Base-by-base conservation (phyloP, 2,329 filamentous ascomycete genomes). In the Sporothrix euskadiensis region DNA sequence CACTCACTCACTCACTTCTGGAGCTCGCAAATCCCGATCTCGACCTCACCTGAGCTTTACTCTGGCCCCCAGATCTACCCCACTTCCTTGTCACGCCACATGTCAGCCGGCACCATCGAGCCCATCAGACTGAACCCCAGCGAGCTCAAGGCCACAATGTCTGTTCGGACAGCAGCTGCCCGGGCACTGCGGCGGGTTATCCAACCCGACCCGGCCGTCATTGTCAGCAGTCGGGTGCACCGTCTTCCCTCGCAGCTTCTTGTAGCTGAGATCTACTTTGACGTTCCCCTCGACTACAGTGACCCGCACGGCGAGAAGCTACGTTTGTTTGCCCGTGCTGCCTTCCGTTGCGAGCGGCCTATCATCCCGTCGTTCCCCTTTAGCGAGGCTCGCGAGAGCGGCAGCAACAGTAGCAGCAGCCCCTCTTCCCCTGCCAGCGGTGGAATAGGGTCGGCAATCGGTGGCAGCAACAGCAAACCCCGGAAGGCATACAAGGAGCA, bases 181-280 rank as follows among this genome's bases (percentile, higher is more conserved):
- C 66, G n/a, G 7, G 19, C 32, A 47, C 66, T 54, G 22, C 68
- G 68, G 52, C 68, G 63, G 14, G n/a, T 8, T 22, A 52, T 57
- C 49, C 61, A 41, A 57, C 72, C 74, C 3, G 54, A 47, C 4
- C 73, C 70, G 56, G 75, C 75, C 5, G 32, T 9, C 39, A 56
- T 75, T 3, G 70, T 74, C 10, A 74, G 73, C 69, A 59, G 66
- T 56, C 41, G 12, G 2, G n/a, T 72, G 16, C 75, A 77, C 57
- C 56, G 44, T 3, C 44, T 77, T 22, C 76, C 76, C 0, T 73
- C 63, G 93, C 93, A 90, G 79, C 85, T 97, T 63, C 85, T 88
- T 74, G 88, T 97, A 75, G 92, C 92, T 1, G 94, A 97, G 80
- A 87, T 95, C 78, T 92, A 94, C 84, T 97, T 97, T 82, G 88